phyloP scores from a whole-genome alignment of 2,329 filamentous ascomycete genomes.

The Aspergillus luchuensis region DNA sequence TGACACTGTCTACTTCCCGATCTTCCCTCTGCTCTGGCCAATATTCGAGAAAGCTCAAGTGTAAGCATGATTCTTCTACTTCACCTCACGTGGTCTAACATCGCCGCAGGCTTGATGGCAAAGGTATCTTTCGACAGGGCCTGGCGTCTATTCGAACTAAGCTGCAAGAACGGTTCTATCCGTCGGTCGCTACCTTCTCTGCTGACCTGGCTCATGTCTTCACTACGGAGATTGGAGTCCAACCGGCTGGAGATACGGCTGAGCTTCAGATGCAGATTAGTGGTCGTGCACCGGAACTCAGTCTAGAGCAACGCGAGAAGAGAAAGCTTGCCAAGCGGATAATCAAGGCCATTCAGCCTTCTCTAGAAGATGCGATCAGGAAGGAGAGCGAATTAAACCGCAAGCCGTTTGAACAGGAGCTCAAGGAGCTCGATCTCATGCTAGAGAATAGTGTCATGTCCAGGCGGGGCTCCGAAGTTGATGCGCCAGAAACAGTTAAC shows the following conservation, averaged over 20 bases:
- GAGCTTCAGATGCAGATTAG: conserved; percentile 55
- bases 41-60: conserved; percentile 76
- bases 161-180: conserved; percentile 60
- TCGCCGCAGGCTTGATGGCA: conserved; percentile 49
- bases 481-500: conserved; percentile 45
- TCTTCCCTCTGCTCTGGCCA: conserved; percentile 72
- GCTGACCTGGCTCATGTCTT: conserved; percentile 60
- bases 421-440: conserved; percentile 73
- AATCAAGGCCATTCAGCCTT: conserved; percentile 76
- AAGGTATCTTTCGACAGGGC: conserved; percentile 57
- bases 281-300: conserved; percentile 48
- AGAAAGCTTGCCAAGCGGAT: conserved; percentile 88
- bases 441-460: conserved; percentile 66
- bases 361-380: conserved; percentile 72
- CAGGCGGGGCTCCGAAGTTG: conserved; percentile 53
- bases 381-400: conserved; percentile 81
- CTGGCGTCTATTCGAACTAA: conserved; percentile 56
- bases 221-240: conserved; percentile 55
- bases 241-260: conserved; percentile 48
- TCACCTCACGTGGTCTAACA: conserved; percentile 19
- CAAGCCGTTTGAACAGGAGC: conserved; percentile 68
- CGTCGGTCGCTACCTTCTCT: conserved; percentile 63
- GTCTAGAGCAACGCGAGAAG: conserved; percentile 72
- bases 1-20: conserved; percentile 88
- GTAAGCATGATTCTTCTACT: conserved; percentile 59